Percentiles rank a stretch among this genome's conserved stretches.
These are phyloP conservation scores for Backusella luteola DNA, from an alignment of 192 early-diverging fungal species.

Conservation along the genomic window DNA sequence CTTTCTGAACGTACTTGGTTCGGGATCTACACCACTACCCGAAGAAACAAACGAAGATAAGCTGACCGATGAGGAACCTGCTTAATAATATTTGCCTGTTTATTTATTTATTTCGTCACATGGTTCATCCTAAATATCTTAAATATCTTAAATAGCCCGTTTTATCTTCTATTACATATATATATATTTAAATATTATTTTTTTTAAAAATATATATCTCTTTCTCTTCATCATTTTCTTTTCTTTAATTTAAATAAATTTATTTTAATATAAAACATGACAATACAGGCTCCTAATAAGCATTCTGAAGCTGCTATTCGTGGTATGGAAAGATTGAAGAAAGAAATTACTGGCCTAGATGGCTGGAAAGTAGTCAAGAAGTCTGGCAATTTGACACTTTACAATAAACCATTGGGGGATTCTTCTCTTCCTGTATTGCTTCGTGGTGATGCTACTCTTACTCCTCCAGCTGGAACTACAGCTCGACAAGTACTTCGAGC, in stretches of 20 bases:
- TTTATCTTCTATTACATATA: background rate
- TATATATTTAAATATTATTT: background rate
- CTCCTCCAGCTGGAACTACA: conserved; percentile 10
- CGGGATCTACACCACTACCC: background rate
- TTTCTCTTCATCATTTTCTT: background rate
- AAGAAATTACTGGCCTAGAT: conserved; percentile 31
- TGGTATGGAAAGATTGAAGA: conserved; percentile 37
- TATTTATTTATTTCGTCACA: background rate
- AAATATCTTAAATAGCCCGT: background rate
- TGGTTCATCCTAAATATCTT: background rate
- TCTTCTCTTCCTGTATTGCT: conserved; percentile 42
- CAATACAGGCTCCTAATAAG: background rate
- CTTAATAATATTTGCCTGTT: background rate
- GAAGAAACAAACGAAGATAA: background rate
- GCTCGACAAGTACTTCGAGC: conserved; percentile 42
- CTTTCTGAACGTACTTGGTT: conserved; percentile 23
- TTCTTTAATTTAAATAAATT: background rate
- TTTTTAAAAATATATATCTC: background rate
- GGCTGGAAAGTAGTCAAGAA: conserved; percentile 46
- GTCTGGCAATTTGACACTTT: conserved; percentile 46
- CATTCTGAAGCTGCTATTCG: background rate
- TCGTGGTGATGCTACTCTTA: conserved; percentile 47
- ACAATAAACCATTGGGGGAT: conserved; percentile 40
- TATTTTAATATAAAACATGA: background rate
- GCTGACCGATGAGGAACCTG: background rate